Evolutionary conservation across 805 yeast genomes (phyloP).

Genomic region (Kregervanrija delftensis): DNA sequence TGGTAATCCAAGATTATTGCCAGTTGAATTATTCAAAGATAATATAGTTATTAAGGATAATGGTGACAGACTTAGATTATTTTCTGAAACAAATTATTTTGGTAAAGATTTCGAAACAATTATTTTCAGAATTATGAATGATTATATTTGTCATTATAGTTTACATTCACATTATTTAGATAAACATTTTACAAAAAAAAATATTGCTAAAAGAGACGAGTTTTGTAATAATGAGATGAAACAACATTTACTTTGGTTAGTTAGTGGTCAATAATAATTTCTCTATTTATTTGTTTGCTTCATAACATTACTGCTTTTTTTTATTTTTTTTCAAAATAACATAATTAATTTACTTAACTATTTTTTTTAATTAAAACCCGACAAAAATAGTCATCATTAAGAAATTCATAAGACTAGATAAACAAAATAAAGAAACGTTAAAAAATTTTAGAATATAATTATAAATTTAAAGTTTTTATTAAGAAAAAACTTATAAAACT

Average conservation of each 20-base stretch:
- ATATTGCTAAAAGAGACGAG: constrained; percentile 10
- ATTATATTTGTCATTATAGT: constrained; percentile 24
- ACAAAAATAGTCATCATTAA: too few relatives aligned
- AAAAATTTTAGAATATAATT: too few relatives aligned
- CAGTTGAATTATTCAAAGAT: constrained; percentile 25
- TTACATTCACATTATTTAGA: constrained; percentile 22
- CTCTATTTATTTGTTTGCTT: too few relatives aligned
- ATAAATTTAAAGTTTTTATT: too few relatives aligned
- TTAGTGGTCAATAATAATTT: too few relatives aligned
- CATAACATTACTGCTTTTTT: too few relatives aligned
- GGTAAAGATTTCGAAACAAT: constrained; percentile 17
- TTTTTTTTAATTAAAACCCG: too few relatives aligned
- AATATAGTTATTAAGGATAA: constrained; percentile 24
- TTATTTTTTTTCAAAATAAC: too few relatives aligned
- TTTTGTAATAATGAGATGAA: constrained; percentile 22
- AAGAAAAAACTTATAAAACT: constrained; percentile 11
- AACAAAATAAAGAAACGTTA: too few relatives aligned
- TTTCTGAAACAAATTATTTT: constrained; percentile 18
- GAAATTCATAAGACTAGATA: too few relatives aligned
- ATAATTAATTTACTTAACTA: too few relatives aligned
- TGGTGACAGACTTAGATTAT: constrained; percentile 25
- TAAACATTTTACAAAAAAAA: constrained; percentile 18
- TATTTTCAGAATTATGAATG: constrained; percentile 27
- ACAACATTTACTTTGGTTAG: constrained; percentile 25
- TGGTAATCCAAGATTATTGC: constrained; percentile 28